Evolutionary conservation across 108 stramenopile genomes (phyloP).

Genomic region (Nitzschia sp.): DNA sequence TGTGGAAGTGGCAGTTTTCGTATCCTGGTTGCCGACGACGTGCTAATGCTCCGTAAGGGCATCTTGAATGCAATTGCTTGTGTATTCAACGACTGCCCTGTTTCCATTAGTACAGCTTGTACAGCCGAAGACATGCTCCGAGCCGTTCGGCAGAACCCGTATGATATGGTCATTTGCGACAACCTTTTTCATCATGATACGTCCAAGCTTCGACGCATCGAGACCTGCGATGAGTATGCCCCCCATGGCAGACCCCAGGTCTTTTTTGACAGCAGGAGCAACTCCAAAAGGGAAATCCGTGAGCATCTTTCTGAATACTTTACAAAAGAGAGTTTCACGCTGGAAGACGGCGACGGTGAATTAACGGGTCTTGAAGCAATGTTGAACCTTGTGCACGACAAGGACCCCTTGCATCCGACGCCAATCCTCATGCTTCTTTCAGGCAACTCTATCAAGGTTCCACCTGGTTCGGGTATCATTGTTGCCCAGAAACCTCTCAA

Average conservation of each 20-base stretch:
- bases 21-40: conserved; percentile 34
- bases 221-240: conserved; percentile 1
- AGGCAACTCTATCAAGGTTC: conserved; percentile 16
- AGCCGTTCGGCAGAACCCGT: conserved; percentile 10
- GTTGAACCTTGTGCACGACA: conserved; percentile 11
- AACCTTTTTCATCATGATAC: conserved; percentile 18
- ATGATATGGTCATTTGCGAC: conserved; percentile 30
- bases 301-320: conserved; percentile 11
- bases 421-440: conserved; percentile 30
- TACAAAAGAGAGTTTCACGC: conserved; percentile 24
- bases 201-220: conserved; percentile 1
- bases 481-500: conserved; percentile 31
- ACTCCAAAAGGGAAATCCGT: conserved; percentile 6
- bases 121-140: conserved; percentile 33
- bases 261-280: neutral
- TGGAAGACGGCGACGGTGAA: conserved; percentile 25
- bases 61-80: neutral
- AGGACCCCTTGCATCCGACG: neutral
- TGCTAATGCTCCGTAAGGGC: conserved; percentile 33
- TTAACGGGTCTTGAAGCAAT: conserved; percentile 30
- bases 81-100: conserved; percentile 22
- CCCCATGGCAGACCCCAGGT: neutral
- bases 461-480: conserved; percentile 16
- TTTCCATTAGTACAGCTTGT: conserved; percentile 34
- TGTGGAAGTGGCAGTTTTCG: conserved; percentile 15